phyloP scores from a whole-genome alignment of 1,284 basidiomycete genomes.

The Heterobasidion annosum region DNA sequence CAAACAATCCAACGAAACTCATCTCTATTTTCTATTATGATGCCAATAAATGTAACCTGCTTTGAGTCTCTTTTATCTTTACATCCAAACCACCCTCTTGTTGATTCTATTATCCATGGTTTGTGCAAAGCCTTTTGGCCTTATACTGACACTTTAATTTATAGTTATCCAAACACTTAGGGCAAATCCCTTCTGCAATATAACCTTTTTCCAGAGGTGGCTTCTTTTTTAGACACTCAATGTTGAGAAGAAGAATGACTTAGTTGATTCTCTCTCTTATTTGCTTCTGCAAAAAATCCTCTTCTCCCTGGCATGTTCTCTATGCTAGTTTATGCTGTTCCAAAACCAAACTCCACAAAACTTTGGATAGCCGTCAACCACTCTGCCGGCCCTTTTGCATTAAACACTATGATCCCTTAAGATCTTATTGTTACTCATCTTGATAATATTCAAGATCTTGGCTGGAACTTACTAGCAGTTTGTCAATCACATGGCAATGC shows the following conservation, averaged over 20 bases:
- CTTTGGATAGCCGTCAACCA: neutral
- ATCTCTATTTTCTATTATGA: neutral
- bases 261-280: neutral
- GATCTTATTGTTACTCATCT: neutral
- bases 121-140: neutral
- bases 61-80: neutral
- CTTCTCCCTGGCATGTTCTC: conserved; percentile 3
- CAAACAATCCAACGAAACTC: neutral
- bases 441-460: neutral
- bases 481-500: neutral
- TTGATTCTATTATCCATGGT: neutral
- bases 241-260: neutral
- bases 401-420: neutral
- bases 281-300: conserved; percentile 5
- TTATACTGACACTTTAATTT: neutral
- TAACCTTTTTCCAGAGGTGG: neutral
- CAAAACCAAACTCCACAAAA: neutral
- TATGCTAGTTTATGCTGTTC: neutral
- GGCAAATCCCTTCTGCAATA: neutral
- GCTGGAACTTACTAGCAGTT: neutral
- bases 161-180: neutral
- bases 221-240: neutral
- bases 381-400: neutral
- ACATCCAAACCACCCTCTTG: neutral
- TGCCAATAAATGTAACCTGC: neutral